Conservation (phyloP, 352 stramenopile genomes). For the Thraustotheca clavata region DNA sequence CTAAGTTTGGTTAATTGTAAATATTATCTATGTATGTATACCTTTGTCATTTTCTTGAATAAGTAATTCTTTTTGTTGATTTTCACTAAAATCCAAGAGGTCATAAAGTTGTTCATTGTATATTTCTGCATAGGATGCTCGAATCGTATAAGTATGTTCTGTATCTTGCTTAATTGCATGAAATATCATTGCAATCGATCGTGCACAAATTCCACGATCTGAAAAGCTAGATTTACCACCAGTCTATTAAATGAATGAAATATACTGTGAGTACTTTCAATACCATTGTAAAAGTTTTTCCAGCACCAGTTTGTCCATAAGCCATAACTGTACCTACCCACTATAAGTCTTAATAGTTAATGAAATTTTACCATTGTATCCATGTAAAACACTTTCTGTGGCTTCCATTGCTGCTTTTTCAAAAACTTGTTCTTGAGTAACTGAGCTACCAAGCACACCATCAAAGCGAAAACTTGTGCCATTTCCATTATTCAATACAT, state of each 20-base stretch:
- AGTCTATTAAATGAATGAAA: constrained; percentile 16
- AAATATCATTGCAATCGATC: constrained; percentile 49
- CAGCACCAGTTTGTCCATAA: constrained; percentile 63
- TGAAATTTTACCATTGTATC: constrained; percentile 44
- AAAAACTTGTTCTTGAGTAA: constrained; percentile 50
- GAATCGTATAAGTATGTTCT: constrained; percentile 33
- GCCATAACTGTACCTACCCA: constrained; percentile 43
- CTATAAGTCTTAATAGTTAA: not conserved
- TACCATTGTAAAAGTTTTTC: constrained; percentile 65
- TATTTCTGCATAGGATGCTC: constrained; percentile 27
- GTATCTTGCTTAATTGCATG: constrained; percentile 37
- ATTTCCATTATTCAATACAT: constrained; percentile 42
- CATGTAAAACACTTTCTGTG: constrained; percentile 46
- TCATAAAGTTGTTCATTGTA: constrained; percentile 35
- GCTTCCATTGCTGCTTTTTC: constrained; percentile 33
- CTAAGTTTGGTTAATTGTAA: not conserved
- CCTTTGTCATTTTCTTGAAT: constrained; percentile 53
- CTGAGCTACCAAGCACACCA: constrained; percentile 35
- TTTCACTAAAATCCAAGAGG: constrained; percentile 23
- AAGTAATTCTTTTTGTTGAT: constrained; percentile 30
- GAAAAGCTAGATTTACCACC: constrained; percentile 48
- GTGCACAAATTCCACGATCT: constrained; percentile 50
- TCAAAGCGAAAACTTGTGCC: constrained; percentile 63
- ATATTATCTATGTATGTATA: not conserved
- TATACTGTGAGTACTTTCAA: not conserved